Base-by-base conservation (phyloP, 495 filamentous ascomycete species). In the Entonaema liquescens region DNA sequence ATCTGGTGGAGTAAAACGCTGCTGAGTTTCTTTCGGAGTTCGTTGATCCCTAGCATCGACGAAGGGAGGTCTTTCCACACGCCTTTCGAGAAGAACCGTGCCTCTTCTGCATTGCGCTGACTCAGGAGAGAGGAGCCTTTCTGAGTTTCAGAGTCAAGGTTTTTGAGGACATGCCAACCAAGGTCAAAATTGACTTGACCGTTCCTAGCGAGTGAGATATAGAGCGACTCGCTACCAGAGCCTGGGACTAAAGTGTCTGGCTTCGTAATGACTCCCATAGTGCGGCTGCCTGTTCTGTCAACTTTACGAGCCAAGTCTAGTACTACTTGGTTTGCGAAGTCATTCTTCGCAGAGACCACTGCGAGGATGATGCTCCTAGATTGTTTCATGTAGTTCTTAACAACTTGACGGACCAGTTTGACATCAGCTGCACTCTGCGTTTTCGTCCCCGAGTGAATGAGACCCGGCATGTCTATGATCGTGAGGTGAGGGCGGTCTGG, bases 151-250 rank as follows among this genome's bases (percentile, higher is more conserved):
- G 82, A 86, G 28, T 78, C 79, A 2, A 85, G 80, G 68, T 91
- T 91, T 19, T 82, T 84, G 15, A 93, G 74, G 0, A 88, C 84
- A 70, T 91, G 88, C 89, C 88, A 91, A 5, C 89, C 89, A 1
- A 90, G 81, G 31, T 82, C 74, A 59, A 92, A 83, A 12, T 67
- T 68, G n/a, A 87, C 78, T 53, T 89, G 81, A 21, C 85, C 72
- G 58, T 91, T 91, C 33, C 73, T 66, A 0, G 76, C 77, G 0
- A 80, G 65, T 12, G 62, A 59, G 25, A 78, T 56, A 31, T 68
- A 79, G 25, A 17, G 47, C 2, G 40, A 29, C 52, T 78, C 77
- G 36, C 59, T 68, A 3, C 68, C 67, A 25, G 75, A 76, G 19
- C 73, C 68, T 8, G 42, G 42, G n/a, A 67, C 55, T 42, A 71